Evolutionary conservation across 2,329 filamentous ascomycete genomes (phyloP), one percentile per base, ranked within the genome.

Genomic region (Aspergillus amoenus): DNA sequence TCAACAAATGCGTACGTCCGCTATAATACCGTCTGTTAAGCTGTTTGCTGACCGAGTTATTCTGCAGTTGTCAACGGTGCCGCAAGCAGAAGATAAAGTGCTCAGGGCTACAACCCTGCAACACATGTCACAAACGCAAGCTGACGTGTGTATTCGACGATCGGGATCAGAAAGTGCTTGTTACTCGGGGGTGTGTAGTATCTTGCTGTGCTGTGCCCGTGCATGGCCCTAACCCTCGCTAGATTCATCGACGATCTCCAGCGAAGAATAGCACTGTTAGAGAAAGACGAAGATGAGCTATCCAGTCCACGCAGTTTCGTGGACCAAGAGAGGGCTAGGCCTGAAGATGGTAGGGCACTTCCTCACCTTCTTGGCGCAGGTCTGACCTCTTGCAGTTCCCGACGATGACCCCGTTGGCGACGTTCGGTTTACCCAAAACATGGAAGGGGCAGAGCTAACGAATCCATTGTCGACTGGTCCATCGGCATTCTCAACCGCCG

Each of bases 121-220:
- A 76, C 46, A 71, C 70, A n/a, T 81, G 78, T 63, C 73, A 65
- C 42, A 78, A 77, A 59, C 71, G 77, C 21, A 75, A 73, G n/a
- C 64, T 77, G 17, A 59, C 68, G 1, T 79, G 78, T 53, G 67
- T 69, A 5, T 79, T 79, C 50, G 76, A 80, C 56, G 76, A 79
- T 40, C 71, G 73, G n/a, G 76, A 79, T 39, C 76, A 81, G 49
- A 81, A 81, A 59, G 70, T 82, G 13, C 64, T 82, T 4, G 79
- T 82, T 4, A 80, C 79, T 13, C 71, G 72, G 68, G 77, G 76
- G 79, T 80, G 61, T 53, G 68, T 53, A 24, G 40, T n/a, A 43
- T 18, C 47, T 34, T 11, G 45, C 40, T 51, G 8, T 27, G 24
- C 17, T 22, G 5, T 17, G 3, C 21, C 11, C 17, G 11, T 18